Evolutionary conservation across 441 rosid species (phyloP).

Genomic region (Croton laevigatus): DNA sequence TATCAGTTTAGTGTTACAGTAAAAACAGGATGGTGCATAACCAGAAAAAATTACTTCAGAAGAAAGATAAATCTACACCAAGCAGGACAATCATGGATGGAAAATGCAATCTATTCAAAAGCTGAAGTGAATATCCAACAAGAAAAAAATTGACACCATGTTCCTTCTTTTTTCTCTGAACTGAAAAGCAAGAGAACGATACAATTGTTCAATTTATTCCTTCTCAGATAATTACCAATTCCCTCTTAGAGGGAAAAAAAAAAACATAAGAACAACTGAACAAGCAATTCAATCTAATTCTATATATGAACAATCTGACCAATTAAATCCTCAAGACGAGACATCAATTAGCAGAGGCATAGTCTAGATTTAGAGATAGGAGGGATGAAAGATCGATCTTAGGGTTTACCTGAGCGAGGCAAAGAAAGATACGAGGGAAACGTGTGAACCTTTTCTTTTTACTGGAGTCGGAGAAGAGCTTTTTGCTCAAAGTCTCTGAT

Average conservation of each 20-base stretch:
- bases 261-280: not conserved
- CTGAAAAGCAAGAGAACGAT: not conserved
- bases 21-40: not conserved
- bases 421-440: not conserved
- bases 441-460: too few species aligned
- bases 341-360: not conserved
- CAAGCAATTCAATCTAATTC: not conserved
- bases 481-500: too few species aligned
- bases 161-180: not conserved
- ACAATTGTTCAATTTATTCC: not conserved
- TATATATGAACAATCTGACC: not conserved
- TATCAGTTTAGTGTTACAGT: not conserved
- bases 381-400: not conserved
- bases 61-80: not conserved
- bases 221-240: not conserved
- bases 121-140: not conserved
- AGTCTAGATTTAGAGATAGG: not conserved
- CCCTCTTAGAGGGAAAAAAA: not conserved
- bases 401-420: constrained; percentile 30
- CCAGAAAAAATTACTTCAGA: not conserved
- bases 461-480: too few species aligned
- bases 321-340: not conserved
- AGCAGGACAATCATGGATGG: not conserved
- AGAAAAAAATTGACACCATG: not conserved
- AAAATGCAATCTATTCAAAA: not conserved